Base-by-base conservation (phyloP, 805 yeast genomes). In the Brettanomyces anomalus region DNA sequence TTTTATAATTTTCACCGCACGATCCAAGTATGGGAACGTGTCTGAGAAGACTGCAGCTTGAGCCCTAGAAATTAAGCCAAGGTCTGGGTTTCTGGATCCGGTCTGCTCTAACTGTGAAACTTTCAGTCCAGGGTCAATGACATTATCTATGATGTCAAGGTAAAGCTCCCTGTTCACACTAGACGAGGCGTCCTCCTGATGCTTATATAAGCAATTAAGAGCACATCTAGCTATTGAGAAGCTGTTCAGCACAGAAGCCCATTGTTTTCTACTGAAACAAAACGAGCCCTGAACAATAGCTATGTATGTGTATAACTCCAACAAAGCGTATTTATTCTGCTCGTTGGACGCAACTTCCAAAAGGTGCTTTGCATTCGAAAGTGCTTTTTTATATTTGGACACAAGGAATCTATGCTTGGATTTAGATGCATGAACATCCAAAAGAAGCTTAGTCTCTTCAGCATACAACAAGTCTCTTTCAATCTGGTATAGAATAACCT, bases 381-480 rank as follows among this genome's bases (percentile, higher is more conserved):
- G 59, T 1, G 90, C 77, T 59, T 75, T 81, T 55, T 81, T 85
- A 47, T 83, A 72, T 59, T 85, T 84, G 21, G 88, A 74, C 10
- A 70, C 56, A 51, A 83, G 63, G 46, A 80, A 73, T 43, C 72
- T 72, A n/a, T 72, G 66, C 57, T 56, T 67, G 50, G 65, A 57
- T 30, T 62, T 64, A 7, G 75, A 69, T 11, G 71, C 67, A 45
- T 74, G 72, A 34, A 77, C 69, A 47, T 77, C 85, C 46, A 77
- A 60, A 39, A 71, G 60, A 10, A 72, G 62, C 46, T 75, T 74
- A 42, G 79, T 68, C 59, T 82, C 88, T 58, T 77, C 70, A 1
- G 89, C 82, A 51, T 72, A 76, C 26, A 86, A 68, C 56, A 79
- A 66, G 51, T 86, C 85, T 56, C 96, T 74, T 61, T 93, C 97